A percentile compares a stretch with the other conserved stretches of the same genome.
Evolutionary conservation across 768 basidiomycete species (phyloP).

Genomic region (Cystobasidium onofrii): DNA sequence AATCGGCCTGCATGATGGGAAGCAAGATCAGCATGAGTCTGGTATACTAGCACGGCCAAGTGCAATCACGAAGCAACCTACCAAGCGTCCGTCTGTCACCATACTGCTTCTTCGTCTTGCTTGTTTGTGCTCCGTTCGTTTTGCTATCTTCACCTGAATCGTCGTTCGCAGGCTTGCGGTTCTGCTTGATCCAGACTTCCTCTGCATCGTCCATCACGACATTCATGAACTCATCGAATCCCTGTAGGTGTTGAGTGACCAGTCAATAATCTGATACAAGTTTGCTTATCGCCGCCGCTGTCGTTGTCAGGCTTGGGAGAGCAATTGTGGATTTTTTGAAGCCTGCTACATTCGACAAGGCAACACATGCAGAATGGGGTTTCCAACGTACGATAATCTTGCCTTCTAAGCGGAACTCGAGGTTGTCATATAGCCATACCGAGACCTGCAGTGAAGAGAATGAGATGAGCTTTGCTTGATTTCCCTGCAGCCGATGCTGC

Average conservation of each 20-base stretch:
- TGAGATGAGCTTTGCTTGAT: not conserved
- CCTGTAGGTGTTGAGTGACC: conserved; percentile 50
- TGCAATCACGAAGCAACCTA: not conserved
- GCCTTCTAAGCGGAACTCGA: conserved; percentile 91
- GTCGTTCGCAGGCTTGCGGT: conserved; percentile 33
- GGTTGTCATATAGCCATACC: conserved; percentile 92
- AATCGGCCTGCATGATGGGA: conserved; percentile 55
- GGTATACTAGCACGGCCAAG: too few relatives aligned
- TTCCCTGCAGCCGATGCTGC: too few relatives aligned
- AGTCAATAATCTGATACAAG: not conserved
- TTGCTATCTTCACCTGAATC: conserved; percentile 42
- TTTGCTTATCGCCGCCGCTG: not conserved
- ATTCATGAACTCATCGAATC: conserved; percentile 99
- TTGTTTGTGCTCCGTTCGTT: not conserved
- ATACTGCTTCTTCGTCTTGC: conserved; percentile 56
- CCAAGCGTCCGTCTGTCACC: conserved; percentile 56
- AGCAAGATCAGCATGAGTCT: not conserved
- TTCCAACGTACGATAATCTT: conserved; percentile 75
- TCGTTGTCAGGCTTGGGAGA: not conserved
- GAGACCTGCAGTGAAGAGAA: not conserved
- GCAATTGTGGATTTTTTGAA: not conserved
- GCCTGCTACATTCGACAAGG: not conserved
- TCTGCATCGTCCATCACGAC: conserved; percentile 82
- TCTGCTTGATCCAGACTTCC: conserved; percentile 64
- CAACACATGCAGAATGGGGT: too few relatives aligned